Conservation (phyloP, 805 yeast species). For the Kodamaea kakaduensis region DNA sequence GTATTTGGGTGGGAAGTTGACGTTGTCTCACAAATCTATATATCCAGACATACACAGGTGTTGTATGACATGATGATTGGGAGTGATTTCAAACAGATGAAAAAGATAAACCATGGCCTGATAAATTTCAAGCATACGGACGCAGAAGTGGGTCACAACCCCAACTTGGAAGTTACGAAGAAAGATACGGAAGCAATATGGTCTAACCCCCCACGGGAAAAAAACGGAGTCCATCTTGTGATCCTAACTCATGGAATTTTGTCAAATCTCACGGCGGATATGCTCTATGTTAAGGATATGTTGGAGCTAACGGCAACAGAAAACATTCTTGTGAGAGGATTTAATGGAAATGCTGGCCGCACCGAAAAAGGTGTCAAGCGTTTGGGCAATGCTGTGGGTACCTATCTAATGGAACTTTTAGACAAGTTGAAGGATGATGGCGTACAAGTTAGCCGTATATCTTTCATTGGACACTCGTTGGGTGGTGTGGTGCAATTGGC, state of each 20-base stretch:
- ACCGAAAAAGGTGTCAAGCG: slow-evolving; percentile 40
- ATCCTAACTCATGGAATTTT: slow-evolving; percentile 44
- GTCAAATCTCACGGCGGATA: slow-evolving; percentile 42
- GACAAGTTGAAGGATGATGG: slow-evolving; percentile 16
- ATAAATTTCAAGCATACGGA: slow-evolving; percentile 4
- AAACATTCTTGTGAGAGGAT: slow-evolving; percentile 38
- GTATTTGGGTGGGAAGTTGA: slow-evolving; percentile 37
- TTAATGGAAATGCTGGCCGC: slow-evolving; percentile 36
- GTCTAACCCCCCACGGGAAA: slow-evolving; percentile 24
- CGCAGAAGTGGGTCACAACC: slow-evolving; percentile 13
- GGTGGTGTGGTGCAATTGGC: slow-evolving; percentile 43
- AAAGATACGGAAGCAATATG: slow-evolving; percentile 31
- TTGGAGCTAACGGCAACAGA: slow-evolving; percentile 25
- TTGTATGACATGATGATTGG: slow-evolving; percentile 37
- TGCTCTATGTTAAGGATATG: slow-evolving; percentile 38
- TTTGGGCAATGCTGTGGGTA: slow-evolving; percentile 31
- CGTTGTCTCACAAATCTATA: slow-evolving; percentile 38
- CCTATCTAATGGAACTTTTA: slow-evolving; percentile 25
- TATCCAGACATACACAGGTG: slow-evolving; percentile 29
- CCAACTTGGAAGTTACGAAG: slow-evolving; percentile 25
- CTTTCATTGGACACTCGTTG: slow-evolving; percentile 42
- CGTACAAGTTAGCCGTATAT: slow-evolving; percentile 24
- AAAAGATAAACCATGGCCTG: slow-evolving; percentile 27
- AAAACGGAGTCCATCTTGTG: slow-evolving; percentile 35
- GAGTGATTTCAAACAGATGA: slow-evolving; percentile 30